These are phyloP conservation scores for Ogataea glucozyma DNA, from an alignment of 805 yeast genomes.

Conservation along the genomic window DNA sequence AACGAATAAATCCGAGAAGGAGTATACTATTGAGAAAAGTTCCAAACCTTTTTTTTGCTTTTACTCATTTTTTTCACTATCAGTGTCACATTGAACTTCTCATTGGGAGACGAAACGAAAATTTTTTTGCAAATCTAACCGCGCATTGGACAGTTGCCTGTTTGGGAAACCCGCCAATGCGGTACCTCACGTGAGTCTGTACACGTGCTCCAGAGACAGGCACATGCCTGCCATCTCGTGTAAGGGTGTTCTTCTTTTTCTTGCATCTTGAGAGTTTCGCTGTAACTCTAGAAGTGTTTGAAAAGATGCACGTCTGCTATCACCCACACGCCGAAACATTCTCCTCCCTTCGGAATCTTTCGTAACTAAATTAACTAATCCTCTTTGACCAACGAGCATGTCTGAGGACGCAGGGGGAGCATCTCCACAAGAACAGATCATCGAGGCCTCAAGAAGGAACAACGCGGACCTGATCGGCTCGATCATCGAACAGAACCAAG, in stretches of 20 bases:
- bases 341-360: neutral
- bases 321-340: too few relatives aligned
- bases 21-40: neutral
- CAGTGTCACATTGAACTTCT: neutral
- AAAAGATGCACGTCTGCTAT: too few relatives aligned
- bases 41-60: too few relatives aligned
- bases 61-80: too few relatives aligned
- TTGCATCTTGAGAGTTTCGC: too few relatives aligned
- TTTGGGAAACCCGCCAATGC: conserved; percentile 13
- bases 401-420: conserved; percentile 54
- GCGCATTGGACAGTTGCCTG: conserved; percentile 20
- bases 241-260: too few relatives aligned
- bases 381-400: conserved; percentile 2
- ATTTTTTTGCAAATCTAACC: conserved; percentile 14
- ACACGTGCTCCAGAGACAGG: too few relatives aligned
- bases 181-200: too few relatives aligned
- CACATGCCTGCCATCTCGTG: too few relatives aligned
- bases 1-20: neutral
- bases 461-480: conserved; percentile 71
- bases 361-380: neutral
- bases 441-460: conserved; percentile 87
- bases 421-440: conserved; percentile 68
- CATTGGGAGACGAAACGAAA: conserved; percentile 6
- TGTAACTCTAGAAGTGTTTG: too few relatives aligned
- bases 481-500: conserved; percentile 41